Base-by-base conservation (phyloP, 1,284 basidiomycete species). In the Jaminaea rosea region DNA sequence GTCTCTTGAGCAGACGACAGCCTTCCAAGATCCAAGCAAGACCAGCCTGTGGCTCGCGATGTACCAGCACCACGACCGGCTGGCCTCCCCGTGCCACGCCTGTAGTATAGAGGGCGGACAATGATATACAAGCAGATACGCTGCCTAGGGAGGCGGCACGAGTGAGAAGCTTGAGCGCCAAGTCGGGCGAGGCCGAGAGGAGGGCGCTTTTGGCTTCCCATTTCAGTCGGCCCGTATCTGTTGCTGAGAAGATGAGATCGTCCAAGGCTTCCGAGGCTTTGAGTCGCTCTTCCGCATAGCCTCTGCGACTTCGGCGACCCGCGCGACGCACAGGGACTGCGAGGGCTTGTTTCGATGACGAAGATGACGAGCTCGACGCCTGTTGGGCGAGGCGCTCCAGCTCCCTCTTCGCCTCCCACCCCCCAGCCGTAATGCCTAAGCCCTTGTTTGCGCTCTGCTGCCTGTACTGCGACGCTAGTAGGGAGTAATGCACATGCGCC, bases 151-250 rank as follows among this genome's bases (percentile, higher is more conserved):
- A 28, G 17, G 49, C 62, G 8, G 62, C 60, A 26, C 62, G 52
- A 23, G 52, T 53, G 26, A 64, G 60, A 3, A 64, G 52, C 10
- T 63, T 31, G 32, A 64, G 52, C 26, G 60, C 60, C 1, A 64
- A 53, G 17, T 55, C 44, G 46, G 60, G 59, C 13, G 62, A 53
- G 24, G 54, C 49, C 28, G 50, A 48, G 31, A 63, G 44, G 6
- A 63, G 51, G 26, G 62, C 62, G 13, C 58, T 49, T 37, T 63
- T 62, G 31, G 62, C 62, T 39, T 64, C 62, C 62, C 62, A 64
- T 31, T 64, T 60, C 27, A 64, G 59, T 26, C 61, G 39, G 7
- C 49, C 29, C 10, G 55, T 46, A 28, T 64, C 52, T 46, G 44
- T 60, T 4, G 62, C 50, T 29, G 34, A 32, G 21, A 49, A 27